A percentile compares a stretch with the other conserved stretches of the same genome.
Evolutionary conservation across 768 basidiomycete genomes (phyloP).

Genomic region (Cyclocybe cylindracea): DNA sequence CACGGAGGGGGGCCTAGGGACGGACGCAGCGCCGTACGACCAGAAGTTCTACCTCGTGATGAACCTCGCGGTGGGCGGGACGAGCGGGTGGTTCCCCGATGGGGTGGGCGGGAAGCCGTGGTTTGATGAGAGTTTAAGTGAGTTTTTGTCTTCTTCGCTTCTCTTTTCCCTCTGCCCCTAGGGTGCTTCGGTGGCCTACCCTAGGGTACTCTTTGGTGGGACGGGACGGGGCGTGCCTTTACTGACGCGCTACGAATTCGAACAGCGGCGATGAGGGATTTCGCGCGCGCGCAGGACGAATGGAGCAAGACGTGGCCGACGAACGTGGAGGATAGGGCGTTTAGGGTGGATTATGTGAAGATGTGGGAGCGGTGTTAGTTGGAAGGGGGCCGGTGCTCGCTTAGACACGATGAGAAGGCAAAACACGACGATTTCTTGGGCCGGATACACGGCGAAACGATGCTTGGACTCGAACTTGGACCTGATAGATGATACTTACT

Average conservation of each 20-base stretch:
- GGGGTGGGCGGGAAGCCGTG: slow-evolving; percentile 73
- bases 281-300: slow-evolving; percentile 54
- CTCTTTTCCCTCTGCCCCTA: background rate
- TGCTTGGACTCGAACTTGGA: no score
- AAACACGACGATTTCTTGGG: no score
- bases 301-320: slow-evolving; percentile 78
- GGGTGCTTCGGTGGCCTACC: no score
- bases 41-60: slow-evolving; percentile 80
- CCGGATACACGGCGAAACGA: no score
- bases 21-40: slow-evolving; percentile 78
- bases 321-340: slow-evolving; percentile 56
- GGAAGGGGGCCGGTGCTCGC: background rate
- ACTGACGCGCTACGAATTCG: no score
- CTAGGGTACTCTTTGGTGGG: no score
- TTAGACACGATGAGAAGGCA: no score
- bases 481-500: no score
- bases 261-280: slow-evolving; percentile 70
- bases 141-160: slow-evolving; percentile 19
- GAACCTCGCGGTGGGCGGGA: slow-evolving; percentile 77
- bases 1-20: slow-evolving; percentile 33
- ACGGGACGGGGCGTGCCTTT: no score
- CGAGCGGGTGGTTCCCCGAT: slow-evolving; percentile 90
- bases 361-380: slow-evolving; percentile 46
- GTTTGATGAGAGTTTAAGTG: slow-evolving; percentile 62
- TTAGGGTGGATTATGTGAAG: slow-evolving; percentile 65